phyloP scores from a whole-genome alignment of 108 stramenopile species.

The Skeletonema costatum region DNA sequence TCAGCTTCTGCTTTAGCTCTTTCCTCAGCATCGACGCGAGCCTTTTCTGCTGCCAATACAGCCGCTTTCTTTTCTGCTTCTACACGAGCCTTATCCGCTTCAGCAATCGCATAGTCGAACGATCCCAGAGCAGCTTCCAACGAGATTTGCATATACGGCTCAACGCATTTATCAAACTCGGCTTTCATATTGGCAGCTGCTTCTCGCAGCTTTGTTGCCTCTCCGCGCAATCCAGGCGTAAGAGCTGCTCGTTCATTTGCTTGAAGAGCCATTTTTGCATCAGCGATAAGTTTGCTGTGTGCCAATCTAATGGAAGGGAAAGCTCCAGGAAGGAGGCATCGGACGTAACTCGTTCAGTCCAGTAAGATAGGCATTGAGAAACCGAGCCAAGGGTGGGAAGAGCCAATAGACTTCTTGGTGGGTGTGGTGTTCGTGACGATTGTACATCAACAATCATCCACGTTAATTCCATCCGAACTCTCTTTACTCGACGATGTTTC shows the following conservation, averaged over 20 bases:
- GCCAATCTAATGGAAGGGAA: slow-evolving; percentile 58
- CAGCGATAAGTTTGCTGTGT: slow-evolving; percentile 38
- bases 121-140: slow-evolving; percentile 77
- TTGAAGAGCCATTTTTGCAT: slow-evolving; percentile 57
- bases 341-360: slow-evolving; percentile 87
- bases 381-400: slow-evolving; percentile 84
- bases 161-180: slow-evolving; percentile 53
- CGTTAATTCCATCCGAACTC: slow-evolving; percentile 7
- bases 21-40: slow-evolving; percentile 12
- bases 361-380: slow-evolving; percentile 74
- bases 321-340: slow-evolving; percentile 80
- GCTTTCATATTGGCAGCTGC: slow-evolving; percentile 63
- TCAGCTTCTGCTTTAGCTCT: slow-evolving; percentile 12
- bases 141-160: slow-evolving; percentile 66
- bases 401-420: slow-evolving; percentile 77
- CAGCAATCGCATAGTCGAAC: slow-evolving; percentile 27
- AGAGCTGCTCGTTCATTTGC: slow-evolving; percentile 74
- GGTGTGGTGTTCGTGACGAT: slow-evolving; percentile 45
- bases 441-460: slow-evolving; percentile 19
- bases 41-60: slow-evolving; percentile 37
- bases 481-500: slow-evolving; percentile 25
- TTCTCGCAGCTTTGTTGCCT: slow-evolving; percentile 68
- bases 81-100: slow-evolving; percentile 31
- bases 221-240: slow-evolving; percentile 78
- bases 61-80: slow-evolving; percentile 38